A percentile compares a stretch with the other conserved stretches of the same genome.
Evolutionary conservation across 257 asterid genomes (phyloP).

Genomic region (Capsicum baccatum): DNA sequence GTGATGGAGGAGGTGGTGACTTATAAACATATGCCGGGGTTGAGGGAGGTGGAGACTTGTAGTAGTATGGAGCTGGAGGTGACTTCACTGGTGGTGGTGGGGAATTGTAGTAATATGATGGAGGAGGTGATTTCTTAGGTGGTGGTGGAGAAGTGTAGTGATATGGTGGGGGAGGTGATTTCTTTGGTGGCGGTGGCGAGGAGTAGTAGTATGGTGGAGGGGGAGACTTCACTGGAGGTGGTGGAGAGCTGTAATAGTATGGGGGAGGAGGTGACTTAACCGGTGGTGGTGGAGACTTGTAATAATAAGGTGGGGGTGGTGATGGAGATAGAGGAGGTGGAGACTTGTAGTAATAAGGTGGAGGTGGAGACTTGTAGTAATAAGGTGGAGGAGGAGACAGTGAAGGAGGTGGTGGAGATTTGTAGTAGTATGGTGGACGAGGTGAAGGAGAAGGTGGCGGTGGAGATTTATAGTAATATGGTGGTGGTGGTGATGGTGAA

Average conservation of each 20-base stretch:
- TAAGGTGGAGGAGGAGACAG: background rate
- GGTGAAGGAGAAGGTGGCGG: background rate
- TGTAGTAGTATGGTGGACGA: background rate
- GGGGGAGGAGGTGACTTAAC: background rate
- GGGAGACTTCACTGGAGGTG: slow-evolving; percentile 42
- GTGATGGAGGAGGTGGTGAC: slow-evolving; percentile 39
- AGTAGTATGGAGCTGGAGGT: too few relatives aligned
- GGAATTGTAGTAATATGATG: background rate
- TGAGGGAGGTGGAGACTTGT: background rate
- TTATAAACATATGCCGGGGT: too few relatives aligned
- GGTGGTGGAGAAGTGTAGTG: slow-evolving; percentile 49
- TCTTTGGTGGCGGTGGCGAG: background rate
- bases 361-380: background rate
- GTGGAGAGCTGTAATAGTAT: slow-evolving; percentile 44
- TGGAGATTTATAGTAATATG: background rate
- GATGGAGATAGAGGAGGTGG: background rate
- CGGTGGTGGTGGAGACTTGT: background rate
- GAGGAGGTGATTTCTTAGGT: background rate
- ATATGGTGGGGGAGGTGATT: slow-evolving; percentile 36
- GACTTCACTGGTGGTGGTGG: background rate
- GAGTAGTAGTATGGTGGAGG: background rate
- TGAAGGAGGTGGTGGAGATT: background rate
- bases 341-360: background rate
- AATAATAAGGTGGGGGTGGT: background rate
- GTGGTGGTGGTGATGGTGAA: background rate